These are phyloP conservation scores for Iris pallida DNA, from an alignment of 116 monocot species.

Conservation along the genomic window DNA sequence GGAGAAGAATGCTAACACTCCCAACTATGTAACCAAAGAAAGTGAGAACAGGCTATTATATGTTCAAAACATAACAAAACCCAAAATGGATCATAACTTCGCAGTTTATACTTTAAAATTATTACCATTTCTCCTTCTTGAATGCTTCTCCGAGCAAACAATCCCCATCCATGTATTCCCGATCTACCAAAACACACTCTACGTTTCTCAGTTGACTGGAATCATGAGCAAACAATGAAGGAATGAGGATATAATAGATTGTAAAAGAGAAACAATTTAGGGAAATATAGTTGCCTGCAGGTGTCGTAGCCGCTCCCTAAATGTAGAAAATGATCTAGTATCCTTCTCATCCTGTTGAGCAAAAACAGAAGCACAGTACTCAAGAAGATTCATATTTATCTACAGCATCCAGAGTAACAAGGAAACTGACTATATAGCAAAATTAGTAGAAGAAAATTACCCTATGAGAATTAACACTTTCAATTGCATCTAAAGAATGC, in stretches of 20 bases:
- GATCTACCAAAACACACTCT: slow-evolving; percentile 94
- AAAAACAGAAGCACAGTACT: not conserved
- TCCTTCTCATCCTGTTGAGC: slow-evolving; percentile 62
- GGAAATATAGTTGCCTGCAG: slow-evolving; percentile 50
- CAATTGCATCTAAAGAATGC: slow-evolving; percentile 52
- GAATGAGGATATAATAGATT: slow-evolving; percentile 6
- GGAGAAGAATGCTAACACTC: no score
- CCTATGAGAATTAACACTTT: slow-evolving; percentile 43
- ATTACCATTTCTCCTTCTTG: slow-evolving; percentile 99
- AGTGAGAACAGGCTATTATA: not conserved
- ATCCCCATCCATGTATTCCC: slow-evolving; percentile 96
- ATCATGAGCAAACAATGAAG: slow-evolving; percentile 8
- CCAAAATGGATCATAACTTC: not conserved
- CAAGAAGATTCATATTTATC: slow-evolving; percentile 1
- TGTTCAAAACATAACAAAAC: not conserved
- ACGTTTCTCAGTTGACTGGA: slow-evolving; percentile 61
- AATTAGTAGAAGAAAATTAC: slow-evolving; percentile 23
- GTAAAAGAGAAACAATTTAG: slow-evolving; percentile 3
- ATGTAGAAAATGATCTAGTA: slow-evolving; percentile 61
- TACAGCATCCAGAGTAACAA: not conserved
- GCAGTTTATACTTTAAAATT: not conserved
- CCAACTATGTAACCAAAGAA: not conserved
- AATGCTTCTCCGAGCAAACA: slow-evolving; percentile 81
- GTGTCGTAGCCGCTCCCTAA: slow-evolving; percentile 68
- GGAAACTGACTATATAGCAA: not conserved